Percentiles rank a stretch among this genome's conserved stretches.
phyloP scores from a whole-genome alignment of 2,329 filamentous ascomycete genomes.

The Pseudogymnoascus sp. region DNA sequence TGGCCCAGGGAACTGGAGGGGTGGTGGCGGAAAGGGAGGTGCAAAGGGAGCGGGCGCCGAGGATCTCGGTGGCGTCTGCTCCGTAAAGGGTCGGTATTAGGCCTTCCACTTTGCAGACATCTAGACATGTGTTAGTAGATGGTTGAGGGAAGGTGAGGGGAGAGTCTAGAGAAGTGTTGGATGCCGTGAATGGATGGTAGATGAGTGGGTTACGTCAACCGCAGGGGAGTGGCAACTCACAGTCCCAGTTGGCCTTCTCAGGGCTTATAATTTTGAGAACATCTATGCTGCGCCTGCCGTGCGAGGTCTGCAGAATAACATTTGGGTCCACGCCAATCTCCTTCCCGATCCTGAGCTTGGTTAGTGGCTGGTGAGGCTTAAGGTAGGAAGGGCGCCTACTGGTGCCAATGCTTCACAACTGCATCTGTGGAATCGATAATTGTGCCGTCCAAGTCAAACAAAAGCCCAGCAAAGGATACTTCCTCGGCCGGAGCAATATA shows the following conservation, averaged over 20 bases:
- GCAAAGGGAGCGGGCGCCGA: conserved; percentile 67
- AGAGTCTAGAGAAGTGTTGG: background rate
- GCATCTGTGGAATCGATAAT: conserved; percentile 75
- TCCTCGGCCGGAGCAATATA: conserved; percentile 4
- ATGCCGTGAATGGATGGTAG: background rate
- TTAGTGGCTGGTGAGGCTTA: background rate
- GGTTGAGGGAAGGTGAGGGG: background rate
- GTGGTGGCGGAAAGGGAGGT: conserved; percentile 51
- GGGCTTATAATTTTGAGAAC: conserved; percentile 70
- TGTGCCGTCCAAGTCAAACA: conserved; percentile 72
- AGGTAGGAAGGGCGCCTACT: conserved; percentile 20
- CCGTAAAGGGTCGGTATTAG: conserved; percentile 70
- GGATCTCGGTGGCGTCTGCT: conserved; percentile 72
- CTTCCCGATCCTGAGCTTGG: conserved; percentile 53
- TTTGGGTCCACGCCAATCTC: conserved; percentile 80
- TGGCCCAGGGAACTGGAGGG: conserved; percentile 60
- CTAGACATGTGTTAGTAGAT: conserved; percentile 36
- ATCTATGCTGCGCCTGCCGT: conserved; percentile 85
- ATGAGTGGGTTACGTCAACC: background rate
- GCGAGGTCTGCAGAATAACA: conserved; percentile 80
- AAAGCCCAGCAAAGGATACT: conserved; percentile 7
- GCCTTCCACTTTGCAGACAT: conserved; percentile 71
- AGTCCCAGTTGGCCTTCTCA: conserved; percentile 86
- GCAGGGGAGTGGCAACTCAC: conserved; percentile 44
- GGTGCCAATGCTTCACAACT: conserved; percentile 69